Evolutionary conservation across 2,329 filamentous ascomycete genomes (phyloP), one percentile per base, ranked within the genome.

Genomic region (Tothia fuscella): DNA sequence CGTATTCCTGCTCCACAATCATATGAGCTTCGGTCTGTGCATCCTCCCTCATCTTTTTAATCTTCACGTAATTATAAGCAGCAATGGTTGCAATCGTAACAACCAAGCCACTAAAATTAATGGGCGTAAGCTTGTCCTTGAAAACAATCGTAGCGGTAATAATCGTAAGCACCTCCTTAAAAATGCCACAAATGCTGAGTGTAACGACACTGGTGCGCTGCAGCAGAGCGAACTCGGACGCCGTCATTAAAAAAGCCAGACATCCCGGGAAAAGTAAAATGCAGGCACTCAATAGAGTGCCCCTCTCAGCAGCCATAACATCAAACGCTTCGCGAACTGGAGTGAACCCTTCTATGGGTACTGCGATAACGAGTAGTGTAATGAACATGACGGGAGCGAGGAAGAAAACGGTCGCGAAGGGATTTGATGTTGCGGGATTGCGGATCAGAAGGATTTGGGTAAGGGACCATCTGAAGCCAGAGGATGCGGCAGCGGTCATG

Each of bases 101-200:
- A n/a, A 93, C 56, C 10, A 98, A 68, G 6, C 91, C 91, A 13
- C 82, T 74, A 7, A 95, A 67, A 59, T 98, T 98, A 66, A 98
- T 76, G 0, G 80, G 68, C 0, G 88, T 95, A 34, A 98, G 74
- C 37, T 74, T 76, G 57, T 98, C 91, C 52, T 91, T 75, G 66
- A 95, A 98, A 3, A 94, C 78, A 21, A 93, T 60, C 6, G 86
- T 82, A 0, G 89, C 89, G 1, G 86, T 87, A 30, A 77, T 80
- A 54, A 98, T 96, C 12, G 91, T 98, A 42, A 98, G 80, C 30
- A 96, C 91, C 65, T 98, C 91, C 60, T 98, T 98, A 71, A 98
- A 96, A 47, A 98, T 96, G 47, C 91, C 91, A 48, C 88, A 93
- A 51, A 98, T 95, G 39, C 83, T 93, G 34, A 98, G 72, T 0